Evolutionary conservation across 306 rosid genomes (phyloP), one percentile per base, ranked within the genome.

Genomic region (Elaeagnus macrophylla): DNA sequence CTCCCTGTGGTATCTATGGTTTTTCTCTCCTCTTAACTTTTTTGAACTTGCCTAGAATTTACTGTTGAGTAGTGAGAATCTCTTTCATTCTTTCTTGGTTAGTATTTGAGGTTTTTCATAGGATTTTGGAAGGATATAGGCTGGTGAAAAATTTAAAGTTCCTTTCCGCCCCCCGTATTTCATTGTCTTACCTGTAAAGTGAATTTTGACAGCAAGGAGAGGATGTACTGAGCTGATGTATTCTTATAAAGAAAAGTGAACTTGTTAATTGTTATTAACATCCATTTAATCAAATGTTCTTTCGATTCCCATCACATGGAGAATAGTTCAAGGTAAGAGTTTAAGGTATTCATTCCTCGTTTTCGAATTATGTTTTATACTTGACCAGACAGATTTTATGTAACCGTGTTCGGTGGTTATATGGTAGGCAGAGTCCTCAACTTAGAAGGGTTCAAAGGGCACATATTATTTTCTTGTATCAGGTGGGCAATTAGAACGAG

Each of bases 191-290:
- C 80, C 73, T 91, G 99, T 87, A 91, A 84, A 91, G 99, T 82
- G 79, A 87, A 84, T 84, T 91, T 86, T 91, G 88, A 76, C 80
- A 84, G 89, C 89, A 82, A 78, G 87, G 69, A 75, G 74, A 65
- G 67, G 77, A 66, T 72, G 85, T 83, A 80, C 61, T 67, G 53
- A 74, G 77, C 73, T 72, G 74, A 70, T 72, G 76, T 87, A 71
- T 70, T 83, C 78, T 56, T 66, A 69, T 79, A 68, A 72, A 25
- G 67, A 61, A 37, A 56, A 15, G 39, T 43, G 58, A 45, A 12
- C 63, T 35, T 67, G 61, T 67, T 71, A 64, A 57, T 77, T 76
- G 61, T 57, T 65, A 69, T 51, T 25, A 25, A 25, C 32, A 25
- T 25, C 32, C 32, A 25, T 25, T 25, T 25, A 25, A 25, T 5